A percentile compares a stretch with the other conserved stretches of the same genome.
phyloP scores from a whole-genome alignment of 208 protist genomes.

The Trypanosoma lewisi region DNA sequence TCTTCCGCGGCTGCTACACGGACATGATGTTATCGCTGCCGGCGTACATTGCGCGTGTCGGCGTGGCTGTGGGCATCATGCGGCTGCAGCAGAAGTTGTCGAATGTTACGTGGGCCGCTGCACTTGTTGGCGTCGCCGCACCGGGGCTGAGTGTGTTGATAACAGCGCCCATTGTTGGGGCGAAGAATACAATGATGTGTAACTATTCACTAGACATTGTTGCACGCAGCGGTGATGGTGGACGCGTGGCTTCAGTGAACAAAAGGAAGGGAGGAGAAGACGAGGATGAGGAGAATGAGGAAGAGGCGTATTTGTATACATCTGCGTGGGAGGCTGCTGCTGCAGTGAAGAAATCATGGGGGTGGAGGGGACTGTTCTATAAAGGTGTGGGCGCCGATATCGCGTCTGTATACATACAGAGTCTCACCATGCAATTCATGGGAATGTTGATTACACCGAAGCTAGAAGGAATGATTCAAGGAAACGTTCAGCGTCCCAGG shows the following conservation, averaged over 20 bases:
- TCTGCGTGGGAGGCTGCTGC: slow-evolving; percentile 10
- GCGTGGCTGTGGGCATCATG: background rate
- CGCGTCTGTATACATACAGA: slow-evolving; percentile 11
- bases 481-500: slow-evolving; percentile 26
- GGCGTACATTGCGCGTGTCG: background rate
- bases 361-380: slow-evolving; percentile 22
- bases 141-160: slow-evolving; percentile 14
- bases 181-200: slow-evolving; percentile 9
- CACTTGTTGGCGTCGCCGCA: slow-evolving; percentile 4
- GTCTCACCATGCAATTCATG: slow-evolving; percentile 24
- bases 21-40: slow-evolving; percentile 9
- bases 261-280: slow-evolving; percentile 10
- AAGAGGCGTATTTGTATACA: slow-evolving; percentile 19
- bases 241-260: background rate
- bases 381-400: slow-evolving; percentile 45
- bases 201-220: slow-evolving; percentile 24
- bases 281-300: slow-evolving; percentile 5
- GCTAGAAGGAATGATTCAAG: slow-evolving; percentile 2
- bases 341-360: slow-evolving; percentile 4
- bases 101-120: background rate
- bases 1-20: slow-evolving; percentile 15
- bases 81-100: slow-evolving; percentile 7
- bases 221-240: slow-evolving; percentile 4
- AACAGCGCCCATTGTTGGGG: slow-evolving; percentile 11
- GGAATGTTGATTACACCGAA: slow-evolving; percentile 13